Conservation (phyloP, 2,329 filamentous ascomycete species). For the Fusarium haematococcum region DNA sequence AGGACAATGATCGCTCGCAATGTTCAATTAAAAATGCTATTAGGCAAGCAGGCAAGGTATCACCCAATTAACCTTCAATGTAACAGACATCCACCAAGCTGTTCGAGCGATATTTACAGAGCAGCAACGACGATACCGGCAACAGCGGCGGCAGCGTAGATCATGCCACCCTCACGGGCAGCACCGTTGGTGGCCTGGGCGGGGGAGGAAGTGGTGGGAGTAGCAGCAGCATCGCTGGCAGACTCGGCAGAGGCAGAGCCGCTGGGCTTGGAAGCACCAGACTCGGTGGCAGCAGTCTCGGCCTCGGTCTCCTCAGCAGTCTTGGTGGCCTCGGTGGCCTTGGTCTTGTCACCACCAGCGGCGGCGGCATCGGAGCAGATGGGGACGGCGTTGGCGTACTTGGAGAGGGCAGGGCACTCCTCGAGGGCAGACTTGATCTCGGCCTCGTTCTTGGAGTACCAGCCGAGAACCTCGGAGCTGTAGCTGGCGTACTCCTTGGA, state of each 20-base stretch:
- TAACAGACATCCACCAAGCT: neutral
- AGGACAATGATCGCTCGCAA: neutral
- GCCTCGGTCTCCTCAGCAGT: conserved; percentile 10
- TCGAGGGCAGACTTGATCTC: conserved; percentile 41
- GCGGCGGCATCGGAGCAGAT: conserved; percentile 37
- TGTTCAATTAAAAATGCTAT: conserved; percentile 12
- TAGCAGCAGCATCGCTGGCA: conserved; percentile 8
- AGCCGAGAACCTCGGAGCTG: conserved; percentile 45
- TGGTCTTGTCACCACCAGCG: conserved; percentile 7
- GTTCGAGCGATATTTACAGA: conserved; percentile 40
- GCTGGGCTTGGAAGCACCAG: neutral
- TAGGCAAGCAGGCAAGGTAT: neutral
- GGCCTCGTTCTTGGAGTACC: conserved; percentile 46
- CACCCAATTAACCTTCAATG: neutral
- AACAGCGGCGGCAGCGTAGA: conserved; percentile 46
- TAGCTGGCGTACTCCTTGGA: conserved; percentile 48
- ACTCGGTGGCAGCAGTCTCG: conserved; percentile 12
- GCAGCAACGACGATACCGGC: conserved; percentile 46
- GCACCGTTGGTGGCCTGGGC: conserved; percentile 31
- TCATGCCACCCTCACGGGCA: conserved; percentile 44
- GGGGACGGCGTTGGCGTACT: conserved; percentile 34
- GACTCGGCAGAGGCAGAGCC: neutral
- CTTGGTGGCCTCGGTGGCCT: conserved; percentile 3
- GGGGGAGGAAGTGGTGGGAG: conserved; percentile 7
- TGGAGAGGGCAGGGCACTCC: conserved; percentile 43